Conservation (phyloP, 75 land plant species). For the Sequoiadendron giganteum region DNA sequence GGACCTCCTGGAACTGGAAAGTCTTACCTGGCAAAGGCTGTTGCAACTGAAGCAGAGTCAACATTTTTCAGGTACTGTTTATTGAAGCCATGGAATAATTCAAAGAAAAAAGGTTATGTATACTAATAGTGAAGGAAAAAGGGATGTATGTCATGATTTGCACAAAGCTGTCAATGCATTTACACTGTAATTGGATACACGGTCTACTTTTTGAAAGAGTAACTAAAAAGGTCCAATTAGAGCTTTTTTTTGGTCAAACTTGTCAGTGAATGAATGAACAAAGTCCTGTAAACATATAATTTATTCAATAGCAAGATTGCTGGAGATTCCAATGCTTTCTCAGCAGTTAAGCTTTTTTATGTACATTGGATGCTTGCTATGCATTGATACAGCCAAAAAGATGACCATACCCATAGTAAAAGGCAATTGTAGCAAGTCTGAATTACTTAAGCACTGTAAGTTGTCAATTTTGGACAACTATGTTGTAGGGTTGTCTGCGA, state of each 20-base stretch:
- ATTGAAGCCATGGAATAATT: slow-evolving; percentile 7
- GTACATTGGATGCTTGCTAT: neutral
- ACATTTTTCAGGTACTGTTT: slow-evolving; percentile 46
- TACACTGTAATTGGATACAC: neutral
- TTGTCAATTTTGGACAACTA: neutral
- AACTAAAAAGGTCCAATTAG: neutral
- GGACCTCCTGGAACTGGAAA: slow-evolving; percentile 64
- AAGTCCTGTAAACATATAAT: neutral
- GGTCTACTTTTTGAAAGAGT: neutral
- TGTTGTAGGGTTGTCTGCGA: neutral
- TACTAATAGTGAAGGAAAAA: neutral
- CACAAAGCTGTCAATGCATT: neutral
- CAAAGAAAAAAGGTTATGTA: neutral
- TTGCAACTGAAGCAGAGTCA: slow-evolving; percentile 55
- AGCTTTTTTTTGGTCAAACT: neutral
- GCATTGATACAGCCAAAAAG: neutral
- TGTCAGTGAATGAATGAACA: neutral
- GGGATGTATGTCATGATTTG: neutral
- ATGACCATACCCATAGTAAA: neutral
- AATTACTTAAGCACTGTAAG: neutral
- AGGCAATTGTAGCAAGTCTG: neutral
- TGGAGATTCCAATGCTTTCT: neutral
- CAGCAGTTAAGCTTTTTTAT: neutral
- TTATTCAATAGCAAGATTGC: neutral
- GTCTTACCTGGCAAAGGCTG: slow-evolving; percentile 56